These are phyloP conservation scores for Plasmopara halstedii DNA, from an alignment of 352 stramenopile genomes.

Conservation along the genomic window DNA sequence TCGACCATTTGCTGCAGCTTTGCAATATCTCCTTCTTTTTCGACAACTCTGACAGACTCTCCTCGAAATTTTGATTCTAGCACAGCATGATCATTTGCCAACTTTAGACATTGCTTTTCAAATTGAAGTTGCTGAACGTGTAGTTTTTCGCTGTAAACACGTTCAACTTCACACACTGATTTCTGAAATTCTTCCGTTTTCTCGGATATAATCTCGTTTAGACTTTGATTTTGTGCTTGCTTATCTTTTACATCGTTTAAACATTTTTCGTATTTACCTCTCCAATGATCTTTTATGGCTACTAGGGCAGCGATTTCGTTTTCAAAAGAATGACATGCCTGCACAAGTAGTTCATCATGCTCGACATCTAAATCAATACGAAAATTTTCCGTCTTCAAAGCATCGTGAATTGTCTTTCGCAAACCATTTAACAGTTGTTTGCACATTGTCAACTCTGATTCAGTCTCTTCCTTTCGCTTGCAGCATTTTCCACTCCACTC, in stretches of 20 bases:
- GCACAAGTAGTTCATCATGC: slow-evolving; percentile 2
- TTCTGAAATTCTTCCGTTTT: slow-evolving; percentile 31
- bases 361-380: slow-evolving; percentile 2
- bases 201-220: slow-evolving; percentile 28
- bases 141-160: slow-evolving; percentile 25
- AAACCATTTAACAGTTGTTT: slow-evolving; percentile 11
- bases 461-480: slow-evolving; percentile 38
- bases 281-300: slow-evolving; percentile 12
- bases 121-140: slow-evolving; percentile 37
- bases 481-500: slow-evolving; percentile 56
- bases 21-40: slow-evolving; percentile 8
- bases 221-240: slow-evolving; percentile 6
- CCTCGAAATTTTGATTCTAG: slow-evolving; percentile 26
- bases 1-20: slow-evolving; percentile 26
- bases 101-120: slow-evolving; percentile 17
- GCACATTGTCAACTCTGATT: slow-evolving; percentile 29
- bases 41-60: slow-evolving; percentile 8
- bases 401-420: slow-evolving; percentile 19
- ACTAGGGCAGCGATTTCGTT: slow-evolving; percentile 20
- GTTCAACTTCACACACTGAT: slow-evolving; percentile 34
- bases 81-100: slow-evolving; percentile 32
- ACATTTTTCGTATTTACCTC: slow-evolving; percentile 14
- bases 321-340: slow-evolving; percentile 12
- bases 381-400: slow-evolving; percentile 7
- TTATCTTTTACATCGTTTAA: slow-evolving; percentile 14